Percentiles rank a stretch among this genome's conserved stretches.
Conservation (phyloP, 202 grass and related monocot genomes). For the Digitaria exilis region DNA sequence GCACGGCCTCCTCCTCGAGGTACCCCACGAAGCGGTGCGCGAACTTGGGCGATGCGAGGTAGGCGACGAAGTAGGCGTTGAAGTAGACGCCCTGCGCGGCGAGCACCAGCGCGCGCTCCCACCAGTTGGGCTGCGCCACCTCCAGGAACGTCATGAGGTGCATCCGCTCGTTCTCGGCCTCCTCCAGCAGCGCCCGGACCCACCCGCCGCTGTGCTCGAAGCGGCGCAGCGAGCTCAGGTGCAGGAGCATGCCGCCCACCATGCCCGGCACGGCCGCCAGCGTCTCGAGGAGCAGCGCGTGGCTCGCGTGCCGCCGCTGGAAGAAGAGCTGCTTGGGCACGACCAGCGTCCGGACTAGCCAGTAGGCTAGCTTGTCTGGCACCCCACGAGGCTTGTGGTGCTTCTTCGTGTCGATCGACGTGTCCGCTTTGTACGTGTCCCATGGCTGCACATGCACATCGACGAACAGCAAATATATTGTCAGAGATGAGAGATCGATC, state of each 20-base stretch:
- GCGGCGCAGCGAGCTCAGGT: slow-evolving; percentile 86
- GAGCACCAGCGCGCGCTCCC: slow-evolving; percentile 86
- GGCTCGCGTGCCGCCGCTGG: slow-evolving; percentile 78
- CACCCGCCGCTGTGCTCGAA: slow-evolving; percentile 93
- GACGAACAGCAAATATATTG: neutral
- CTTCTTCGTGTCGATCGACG: slow-evolving; percentile 81
- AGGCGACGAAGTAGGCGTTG: slow-evolving; percentile 89
- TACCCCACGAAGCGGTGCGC: slow-evolving; percentile 88
- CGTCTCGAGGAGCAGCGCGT: slow-evolving; percentile 93
- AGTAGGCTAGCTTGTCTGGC: slow-evolving; percentile 84
- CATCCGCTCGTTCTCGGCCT: slow-evolving; percentile 99
- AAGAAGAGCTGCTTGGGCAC: slow-evolving; percentile 93
- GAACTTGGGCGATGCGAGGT: slow-evolving; percentile 83
- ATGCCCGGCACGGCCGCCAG: slow-evolving; percentile 94
- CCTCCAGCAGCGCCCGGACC: slow-evolving; percentile 83
- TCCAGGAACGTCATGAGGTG: slow-evolving; percentile 99
- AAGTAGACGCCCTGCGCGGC: slow-evolving; percentile 93
- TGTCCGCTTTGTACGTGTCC: slow-evolving; percentile 80
- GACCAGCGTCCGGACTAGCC: slow-evolving; percentile 67
- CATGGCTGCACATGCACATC: slow-evolving; percentile 56
- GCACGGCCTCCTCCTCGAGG: slow-evolving; percentile 96
- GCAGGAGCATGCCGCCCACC: slow-evolving; percentile 87
- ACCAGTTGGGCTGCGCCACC: slow-evolving; percentile 76
- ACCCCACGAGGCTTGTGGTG: slow-evolving; percentile 70
- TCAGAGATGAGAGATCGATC: neutral